A percentile compares a stretch with the other conserved stretches of the same genome.
These are phyloP conservation scores for Taphrina flavorubra DNA, from an alignment of 1,139 yeast genomes.

Conservation along the genomic window DNA sequence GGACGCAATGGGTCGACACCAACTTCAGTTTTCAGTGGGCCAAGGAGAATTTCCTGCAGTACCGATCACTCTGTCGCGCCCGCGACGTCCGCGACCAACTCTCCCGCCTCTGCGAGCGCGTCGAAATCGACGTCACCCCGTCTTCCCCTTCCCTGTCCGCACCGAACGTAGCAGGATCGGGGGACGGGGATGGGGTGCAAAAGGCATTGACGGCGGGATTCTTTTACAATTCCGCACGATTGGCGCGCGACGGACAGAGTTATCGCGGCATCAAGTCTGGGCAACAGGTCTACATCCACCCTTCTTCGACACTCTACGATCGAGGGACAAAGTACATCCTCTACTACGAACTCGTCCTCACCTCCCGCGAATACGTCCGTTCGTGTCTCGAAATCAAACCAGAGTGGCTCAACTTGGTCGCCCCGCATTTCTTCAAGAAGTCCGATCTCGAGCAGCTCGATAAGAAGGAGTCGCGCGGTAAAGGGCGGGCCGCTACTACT, in stretches of 20 bases:
- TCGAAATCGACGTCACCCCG: slow-evolving; percentile 56
- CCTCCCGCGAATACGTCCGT: slow-evolving; percentile 88
- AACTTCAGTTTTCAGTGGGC: slow-evolving; percentile 85
- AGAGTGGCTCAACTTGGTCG: slow-evolving; percentile 68
- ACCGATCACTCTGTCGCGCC: slow-evolving; percentile 71
- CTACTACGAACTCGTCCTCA: slow-evolving; percentile 83
- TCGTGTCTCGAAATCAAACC: slow-evolving; percentile 76
- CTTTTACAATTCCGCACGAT: slow-evolving; percentile 75
- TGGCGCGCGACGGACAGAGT: slow-evolving; percentile 73
- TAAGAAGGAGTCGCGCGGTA: slow-evolving; percentile 15
- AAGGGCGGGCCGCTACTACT: neutral
- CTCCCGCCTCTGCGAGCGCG: slow-evolving; percentile 63
- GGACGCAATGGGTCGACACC: slow-evolving; percentile 74
- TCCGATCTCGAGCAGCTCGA: slow-evolving; percentile 48
- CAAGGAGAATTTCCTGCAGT: slow-evolving; percentile 78
- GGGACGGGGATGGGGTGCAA: slow-evolving; percentile 57
- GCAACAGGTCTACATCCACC: slow-evolving; percentile 78
- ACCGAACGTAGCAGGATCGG: no score
- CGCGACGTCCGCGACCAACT: slow-evolving; percentile 77
- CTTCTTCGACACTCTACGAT: slow-evolving; percentile 70
- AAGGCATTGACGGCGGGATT: slow-evolving; percentile 80
- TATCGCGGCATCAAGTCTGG: slow-evolving; percentile 67
- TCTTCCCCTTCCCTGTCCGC: no score
- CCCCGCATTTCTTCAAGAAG: slow-evolving; percentile 62
- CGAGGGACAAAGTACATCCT: slow-evolving; percentile 70